Conservation (phyloP, 176 grass and related monocot genomes). For the Cenchrus americanus region DNA sequence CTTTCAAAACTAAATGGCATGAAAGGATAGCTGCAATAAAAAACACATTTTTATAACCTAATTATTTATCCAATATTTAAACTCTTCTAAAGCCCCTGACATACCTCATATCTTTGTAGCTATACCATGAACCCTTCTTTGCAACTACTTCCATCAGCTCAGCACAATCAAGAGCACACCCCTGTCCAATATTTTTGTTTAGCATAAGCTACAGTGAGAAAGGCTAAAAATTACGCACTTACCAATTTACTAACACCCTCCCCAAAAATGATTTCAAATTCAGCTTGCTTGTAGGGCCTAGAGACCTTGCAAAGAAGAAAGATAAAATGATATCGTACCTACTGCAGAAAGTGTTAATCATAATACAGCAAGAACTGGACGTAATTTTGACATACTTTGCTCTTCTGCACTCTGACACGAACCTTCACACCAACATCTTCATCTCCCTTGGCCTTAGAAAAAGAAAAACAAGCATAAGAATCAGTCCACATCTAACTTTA, state of each 20-base stretch:
- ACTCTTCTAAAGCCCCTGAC: constrained; percentile 32
- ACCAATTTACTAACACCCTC: constrained; percentile 97
- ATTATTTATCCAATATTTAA: not conserved
- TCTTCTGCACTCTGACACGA: constrained; percentile 98
- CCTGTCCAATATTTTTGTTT: constrained; percentile 53
- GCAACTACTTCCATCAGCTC: constrained; percentile 96
- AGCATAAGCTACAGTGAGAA: constrained; percentile 17
- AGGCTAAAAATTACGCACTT: constrained; percentile 32
- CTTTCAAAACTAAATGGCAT: constrained; percentile 23
- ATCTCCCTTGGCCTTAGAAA: constrained; percentile 81
- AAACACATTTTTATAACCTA: not conserved
- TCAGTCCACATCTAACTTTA: constrained; percentile 23
- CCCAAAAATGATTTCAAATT: constrained; percentile 98
- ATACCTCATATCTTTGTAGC: constrained; percentile 86
- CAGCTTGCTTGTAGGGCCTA: constrained; percentile 97
- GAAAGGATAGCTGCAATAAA: not conserved
- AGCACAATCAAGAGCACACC: constrained; percentile 95
- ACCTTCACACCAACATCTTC: constrained; percentile 97
- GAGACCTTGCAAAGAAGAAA: constrained; percentile 69
- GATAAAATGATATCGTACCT: constrained; percentile 1
- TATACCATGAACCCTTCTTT: constrained; percentile 97
- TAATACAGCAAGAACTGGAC: constrained; percentile 24
- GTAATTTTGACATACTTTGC: constrained; percentile 73
- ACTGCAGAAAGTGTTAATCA: constrained; percentile 29
- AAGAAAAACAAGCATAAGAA: constrained; percentile 35